Percentiles rank a stretch among this genome's conserved stretches.
These are phyloP conservation scores for Ophiostoma himal-ulmi DNA, from an alignment of 2,329 filamentous ascomycete species.

Conservation along the genomic window DNA sequence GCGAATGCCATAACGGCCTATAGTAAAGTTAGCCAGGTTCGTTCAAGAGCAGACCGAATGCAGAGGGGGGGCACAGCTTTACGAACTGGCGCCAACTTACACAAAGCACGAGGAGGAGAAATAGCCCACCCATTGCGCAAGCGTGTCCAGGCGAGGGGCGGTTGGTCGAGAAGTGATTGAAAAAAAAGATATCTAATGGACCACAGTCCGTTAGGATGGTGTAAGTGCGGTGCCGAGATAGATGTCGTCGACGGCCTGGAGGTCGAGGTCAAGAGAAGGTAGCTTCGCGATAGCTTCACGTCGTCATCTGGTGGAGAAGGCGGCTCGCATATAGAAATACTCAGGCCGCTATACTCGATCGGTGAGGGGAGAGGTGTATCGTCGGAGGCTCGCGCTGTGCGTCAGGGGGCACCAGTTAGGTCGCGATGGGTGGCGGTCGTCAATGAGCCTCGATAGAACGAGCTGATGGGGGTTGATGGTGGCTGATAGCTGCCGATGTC, in stretches of 20 bases:
- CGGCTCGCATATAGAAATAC: conserved; percentile 6
- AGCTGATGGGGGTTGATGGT: neutral
- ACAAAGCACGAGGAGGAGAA: conserved; percentile 34
- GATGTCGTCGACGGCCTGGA: neutral
- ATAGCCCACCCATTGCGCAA: conserved; percentile 32
- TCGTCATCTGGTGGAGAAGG: conserved; percentile 16
- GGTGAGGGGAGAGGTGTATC: neutral
- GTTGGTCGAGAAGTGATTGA: neutral
- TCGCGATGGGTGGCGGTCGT: conserved; percentile 2
- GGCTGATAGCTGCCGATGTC: neutral
- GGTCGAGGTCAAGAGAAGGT: neutral
- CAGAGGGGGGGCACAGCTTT: neutral
- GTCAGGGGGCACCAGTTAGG: neutral
- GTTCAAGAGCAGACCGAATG: neutral
- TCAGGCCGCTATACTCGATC: neutral
- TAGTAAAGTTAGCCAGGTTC: conserved; percentile 25
- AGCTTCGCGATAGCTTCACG: conserved; percentile 15
- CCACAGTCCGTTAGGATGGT: neutral
- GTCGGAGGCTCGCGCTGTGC: neutral
- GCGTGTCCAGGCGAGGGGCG: conserved; percentile 14
- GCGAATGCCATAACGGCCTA: conserved; percentile 55
- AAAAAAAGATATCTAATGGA: neutral
- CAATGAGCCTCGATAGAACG: neutral
- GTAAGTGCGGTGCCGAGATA: neutral
- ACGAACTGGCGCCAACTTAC: conserved; percentile 25